Percentiles rank a stretch among this genome's conserved stretches.
Conservation (phyloP, 176 grass and related monocot species). For the Dactylis glomerata region DNA sequence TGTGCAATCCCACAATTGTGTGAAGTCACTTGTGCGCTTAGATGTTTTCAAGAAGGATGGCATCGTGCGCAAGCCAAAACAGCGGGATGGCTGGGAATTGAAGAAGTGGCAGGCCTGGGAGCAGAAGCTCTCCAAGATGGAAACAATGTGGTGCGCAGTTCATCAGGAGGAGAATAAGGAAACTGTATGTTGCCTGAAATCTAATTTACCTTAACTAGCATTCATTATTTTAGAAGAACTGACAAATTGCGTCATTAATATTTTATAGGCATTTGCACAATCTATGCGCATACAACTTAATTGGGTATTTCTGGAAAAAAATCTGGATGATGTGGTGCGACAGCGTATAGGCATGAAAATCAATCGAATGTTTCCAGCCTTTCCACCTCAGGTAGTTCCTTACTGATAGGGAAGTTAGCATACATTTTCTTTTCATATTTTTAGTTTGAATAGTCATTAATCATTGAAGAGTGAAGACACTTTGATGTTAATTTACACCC, state of each 20-base stretch:
- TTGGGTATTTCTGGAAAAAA: background rate
- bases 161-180: too few relatives aligned
- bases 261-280: background rate
- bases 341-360: background rate
- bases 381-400: background rate
- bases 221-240: background rate
- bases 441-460: too few relatives aligned
- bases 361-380: background rate
- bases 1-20: background rate
- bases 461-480: background rate
- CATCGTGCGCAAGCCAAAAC: background rate
- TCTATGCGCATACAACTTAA: background rate
- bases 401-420: background rate
- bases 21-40: conserved; percentile 17
- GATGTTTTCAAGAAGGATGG: conserved; percentile 5
- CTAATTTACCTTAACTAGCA: too few relatives aligned
- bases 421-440: background rate
- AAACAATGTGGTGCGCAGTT: too few relatives aligned
- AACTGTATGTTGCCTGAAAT: too few relatives aligned
- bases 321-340: background rate
- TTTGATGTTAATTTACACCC: too few relatives aligned
- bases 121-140: too few relatives aligned
- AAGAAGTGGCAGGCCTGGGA: background rate
- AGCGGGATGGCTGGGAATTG: background rate
- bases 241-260: background rate